Conservation (phyloP, 2,329 filamentous ascomycete species). For the Trichophyton benhamiae region DNA sequence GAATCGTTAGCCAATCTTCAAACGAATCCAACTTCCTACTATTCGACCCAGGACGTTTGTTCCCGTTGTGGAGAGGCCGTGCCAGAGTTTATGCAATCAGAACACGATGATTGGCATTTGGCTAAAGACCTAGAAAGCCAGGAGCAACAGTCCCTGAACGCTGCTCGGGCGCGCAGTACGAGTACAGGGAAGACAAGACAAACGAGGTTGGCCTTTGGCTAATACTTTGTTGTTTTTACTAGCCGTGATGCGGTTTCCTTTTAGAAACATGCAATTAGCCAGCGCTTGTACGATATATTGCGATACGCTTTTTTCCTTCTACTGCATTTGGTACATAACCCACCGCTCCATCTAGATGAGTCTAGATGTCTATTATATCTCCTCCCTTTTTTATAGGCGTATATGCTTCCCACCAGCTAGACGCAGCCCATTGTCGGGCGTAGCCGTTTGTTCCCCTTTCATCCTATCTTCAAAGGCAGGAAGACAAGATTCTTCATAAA, state of each 20-base stretch:
- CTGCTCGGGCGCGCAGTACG: background rate
- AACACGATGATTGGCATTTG: conserved; percentile 90
- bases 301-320: background rate
- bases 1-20: background rate
- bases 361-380: too few relatives aligned
- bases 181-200: conserved; percentile 11
- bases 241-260: background rate
- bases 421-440: background rate
- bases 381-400: too few relatives aligned
- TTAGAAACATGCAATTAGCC: background rate
- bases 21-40: background rate
- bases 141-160: conserved; percentile 4
- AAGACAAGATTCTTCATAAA: background rate
- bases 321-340: background rate
- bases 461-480: background rate
- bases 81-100: conserved; percentile 47
- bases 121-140: conserved; percentile 56
- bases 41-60: conserved; percentile 34
- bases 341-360: too few relatives aligned
- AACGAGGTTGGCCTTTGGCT: conserved; percentile 13
- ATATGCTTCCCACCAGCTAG: too few relatives aligned
- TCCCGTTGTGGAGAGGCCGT: conserved; percentile 53
- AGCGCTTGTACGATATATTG: background rate
- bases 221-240: background rate
- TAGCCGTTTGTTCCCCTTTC: background rate